Evolutionary conservation across 2,329 filamentous ascomycete species (phyloP).

Genomic region (Talaromyces sp.): DNA sequence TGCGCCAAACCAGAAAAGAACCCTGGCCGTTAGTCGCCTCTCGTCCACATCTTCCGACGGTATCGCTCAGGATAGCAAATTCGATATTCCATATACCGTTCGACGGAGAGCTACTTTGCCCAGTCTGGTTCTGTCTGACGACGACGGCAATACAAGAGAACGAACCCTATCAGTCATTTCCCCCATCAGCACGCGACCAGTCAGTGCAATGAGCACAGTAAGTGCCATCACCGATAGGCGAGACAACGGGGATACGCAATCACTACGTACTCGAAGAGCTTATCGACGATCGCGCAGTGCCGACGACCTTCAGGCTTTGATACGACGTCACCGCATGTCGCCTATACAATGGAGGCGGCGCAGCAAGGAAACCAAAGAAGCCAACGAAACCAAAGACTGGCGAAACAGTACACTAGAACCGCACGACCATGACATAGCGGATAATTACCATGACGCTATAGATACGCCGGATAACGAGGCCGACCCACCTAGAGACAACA

Average conservation of each 20-base stretch:
- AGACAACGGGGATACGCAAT: constrained; percentile 9
- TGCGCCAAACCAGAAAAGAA: constrained; percentile 3
- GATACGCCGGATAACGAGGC: not conserved
- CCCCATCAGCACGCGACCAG: constrained; percentile 11
- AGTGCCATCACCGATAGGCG: constrained; percentile 12
- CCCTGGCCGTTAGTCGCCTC: constrained; percentile 3
- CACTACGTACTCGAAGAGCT: constrained; percentile 18
- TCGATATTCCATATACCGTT: constrained; percentile 17
- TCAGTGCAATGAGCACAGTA: constrained; percentile 11
- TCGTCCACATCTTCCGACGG: constrained; percentile 12
- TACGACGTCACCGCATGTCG: constrained; percentile 32
- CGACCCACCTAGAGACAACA: not conserved
- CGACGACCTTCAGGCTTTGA: constrained; percentile 33
- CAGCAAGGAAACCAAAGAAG: constrained; percentile 35
- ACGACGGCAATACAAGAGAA: constrained; percentile 25
- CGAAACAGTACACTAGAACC: constrained; percentile 28
- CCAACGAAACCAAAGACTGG: constrained; percentile 35
- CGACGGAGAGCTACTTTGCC: constrained; percentile 41
- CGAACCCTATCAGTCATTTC: constrained; percentile 15
- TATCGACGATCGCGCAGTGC: constrained; percentile 45
- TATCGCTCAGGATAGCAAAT: constrained; percentile 8
- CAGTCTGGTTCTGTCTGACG: constrained; percentile 40
- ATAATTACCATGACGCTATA: constrained; percentile 7
- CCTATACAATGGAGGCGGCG: constrained; percentile 39
- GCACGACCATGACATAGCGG: constrained; percentile 15